Conservation (phyloP, 2,329 filamentous ascomycete species). For the Onygenales sp. region DNA sequence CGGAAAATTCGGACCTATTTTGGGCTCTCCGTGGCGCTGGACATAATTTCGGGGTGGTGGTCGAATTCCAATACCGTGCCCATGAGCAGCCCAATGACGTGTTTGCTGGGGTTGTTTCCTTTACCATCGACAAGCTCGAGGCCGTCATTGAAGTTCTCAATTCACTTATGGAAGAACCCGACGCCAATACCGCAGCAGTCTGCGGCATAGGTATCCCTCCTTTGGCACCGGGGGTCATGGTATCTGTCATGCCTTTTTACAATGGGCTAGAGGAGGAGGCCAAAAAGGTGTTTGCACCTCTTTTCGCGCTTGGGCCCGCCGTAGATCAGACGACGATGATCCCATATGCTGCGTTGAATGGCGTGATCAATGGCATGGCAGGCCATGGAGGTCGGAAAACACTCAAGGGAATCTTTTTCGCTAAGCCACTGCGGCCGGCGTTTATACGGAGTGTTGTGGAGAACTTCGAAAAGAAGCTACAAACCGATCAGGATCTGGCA, state of each 20-base stretch:
- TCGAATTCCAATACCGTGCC: slow-evolving; percentile 33
- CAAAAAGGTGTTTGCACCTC: slow-evolving; percentile 21
- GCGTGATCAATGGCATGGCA: slow-evolving; percentile 19
- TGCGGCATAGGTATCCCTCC: slow-evolving; percentile 17
- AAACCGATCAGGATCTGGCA: slow-evolving; percentile 15
- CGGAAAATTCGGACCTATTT: slow-evolving; percentile 40
- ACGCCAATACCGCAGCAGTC: slow-evolving; percentile 14
- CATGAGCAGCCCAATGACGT: slow-evolving; percentile 24
- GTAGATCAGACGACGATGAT: slow-evolving; percentile 23
- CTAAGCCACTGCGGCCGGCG: slow-evolving; percentile 24
- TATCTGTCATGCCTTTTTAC: slow-evolving; percentile 21
- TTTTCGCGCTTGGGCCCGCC: slow-evolving; percentile 26
- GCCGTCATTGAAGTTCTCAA: slow-evolving; percentile 18
- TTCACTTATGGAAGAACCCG: slow-evolving; percentile 10
- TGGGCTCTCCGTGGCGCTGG: slow-evolving; percentile 40
- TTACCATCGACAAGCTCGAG: slow-evolving; percentile 16
- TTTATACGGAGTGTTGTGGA: slow-evolving; percentile 20
- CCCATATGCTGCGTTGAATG: slow-evolving; percentile 31
- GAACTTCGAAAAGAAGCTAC: slow-evolving; percentile 18
- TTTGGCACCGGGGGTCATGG: slow-evolving; percentile 11
- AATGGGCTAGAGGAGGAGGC: slow-evolving; percentile 26
- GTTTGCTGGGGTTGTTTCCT: slow-evolving; percentile 24
- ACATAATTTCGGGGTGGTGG: slow-evolving; percentile 38
- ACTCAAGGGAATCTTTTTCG: slow-evolving; percentile 31
- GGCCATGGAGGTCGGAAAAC: slow-evolving; percentile 23